Evolutionary conservation across 805 yeast genomes (phyloP), one percentile per base, ranked within the genome.

Genomic region (baker's yeast (Saccharomyces cerevisiae)): DNA sequence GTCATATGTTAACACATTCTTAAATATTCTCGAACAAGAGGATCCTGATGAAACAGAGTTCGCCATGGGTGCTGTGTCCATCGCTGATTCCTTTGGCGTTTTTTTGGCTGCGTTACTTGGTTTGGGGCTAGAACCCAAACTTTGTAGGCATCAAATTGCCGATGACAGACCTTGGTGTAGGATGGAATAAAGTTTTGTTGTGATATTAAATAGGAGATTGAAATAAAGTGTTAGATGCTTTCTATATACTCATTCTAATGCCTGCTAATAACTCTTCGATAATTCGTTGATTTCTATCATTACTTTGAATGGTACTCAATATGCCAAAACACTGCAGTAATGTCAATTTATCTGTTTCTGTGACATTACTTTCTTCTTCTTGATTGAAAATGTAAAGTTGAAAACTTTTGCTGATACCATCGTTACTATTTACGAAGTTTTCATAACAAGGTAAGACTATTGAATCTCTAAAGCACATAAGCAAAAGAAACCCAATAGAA

Each of bases 1-100:
- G 1, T 82, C 92, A 17, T 92, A 92, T 66, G 94, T 89, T 52
- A 91, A 92, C 66, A 91, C 97, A 0, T 92, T 88, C 64, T 74
- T 86, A 76, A 74, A 81, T 14, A 91, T 91, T 0, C 78, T 85
- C 41, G 95, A 89, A 55, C 72, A 79, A 0, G 72, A 78, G 1
- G 66, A 75, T 0, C 55, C 75, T 51, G 57, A 73, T 13, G 79
- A 85, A 62, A 74, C 92, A 57, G 91, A 88, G 71, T 85, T 89
- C 69, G 82, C 90, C 0, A 76, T 89, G 74, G 96, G 96, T 2
- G 80, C 91, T 4, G 92, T 87, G 1, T 87, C 94, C 0, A 79
- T 89, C 54, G 85, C 95, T 55, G 96, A 89, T 64, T 83, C 91
- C 1, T 80, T 84, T 11, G 99, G 99, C 0, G 81, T 91, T 13